Evolutionary conservation across 2,329 filamentous ascomycete species (phyloP).

Genomic region (Xylariaceae sp.): DNA sequence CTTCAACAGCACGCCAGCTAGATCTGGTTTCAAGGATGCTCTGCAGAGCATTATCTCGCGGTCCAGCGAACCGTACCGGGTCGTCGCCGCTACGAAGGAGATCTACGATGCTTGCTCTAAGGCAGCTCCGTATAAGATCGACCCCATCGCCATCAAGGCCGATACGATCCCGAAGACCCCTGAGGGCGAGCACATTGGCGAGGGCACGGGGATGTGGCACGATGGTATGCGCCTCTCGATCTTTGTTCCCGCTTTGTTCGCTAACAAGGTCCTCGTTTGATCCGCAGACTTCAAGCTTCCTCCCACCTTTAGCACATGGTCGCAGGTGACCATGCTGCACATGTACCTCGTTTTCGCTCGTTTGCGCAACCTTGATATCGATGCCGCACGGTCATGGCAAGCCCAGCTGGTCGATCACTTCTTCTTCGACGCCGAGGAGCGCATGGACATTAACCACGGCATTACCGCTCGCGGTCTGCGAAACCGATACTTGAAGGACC

Average conservation of each 20-base stretch:
- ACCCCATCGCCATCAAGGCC: conserved; percentile 59
- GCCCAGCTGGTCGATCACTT: conserved; percentile 92
- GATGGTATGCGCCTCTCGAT: conserved; percentile 49
- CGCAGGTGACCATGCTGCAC: conserved; percentile 92
- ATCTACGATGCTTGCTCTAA: conserved; percentile 70
- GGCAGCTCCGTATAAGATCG: conserved; percentile 72
- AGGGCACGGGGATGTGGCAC: conserved; percentile 74
- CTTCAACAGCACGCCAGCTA: conserved; percentile 35
- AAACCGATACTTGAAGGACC: conserved; percentile 71
- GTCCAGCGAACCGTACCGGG: conserved; percentile 55
- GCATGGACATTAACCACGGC: conserved; percentile 76
- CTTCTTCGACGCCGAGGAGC: conserved; percentile 81
- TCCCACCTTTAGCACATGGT: conserved; percentile 92
- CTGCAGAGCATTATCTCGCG: conserved; percentile 30
- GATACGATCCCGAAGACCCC: conserved; percentile 64
- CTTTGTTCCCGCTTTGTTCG: neutral
- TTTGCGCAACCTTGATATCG: conserved; percentile 68
- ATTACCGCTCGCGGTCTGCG: conserved; percentile 54
- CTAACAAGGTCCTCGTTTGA: conserved; percentile 3
- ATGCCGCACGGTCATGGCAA: conserved; percentile 70
- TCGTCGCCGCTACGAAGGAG: conserved; percentile 71
- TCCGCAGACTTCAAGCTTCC: conserved; percentile 65
- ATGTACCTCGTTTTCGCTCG: conserved; percentile 87
- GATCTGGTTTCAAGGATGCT: conserved; percentile 25
- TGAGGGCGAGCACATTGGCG: conserved; percentile 77